A percentile compares a stretch with the other conserved stretches of the same genome.
Conservation (phyloP, 805 yeast species). For the Grigorovia transvaalensis region DNA sequence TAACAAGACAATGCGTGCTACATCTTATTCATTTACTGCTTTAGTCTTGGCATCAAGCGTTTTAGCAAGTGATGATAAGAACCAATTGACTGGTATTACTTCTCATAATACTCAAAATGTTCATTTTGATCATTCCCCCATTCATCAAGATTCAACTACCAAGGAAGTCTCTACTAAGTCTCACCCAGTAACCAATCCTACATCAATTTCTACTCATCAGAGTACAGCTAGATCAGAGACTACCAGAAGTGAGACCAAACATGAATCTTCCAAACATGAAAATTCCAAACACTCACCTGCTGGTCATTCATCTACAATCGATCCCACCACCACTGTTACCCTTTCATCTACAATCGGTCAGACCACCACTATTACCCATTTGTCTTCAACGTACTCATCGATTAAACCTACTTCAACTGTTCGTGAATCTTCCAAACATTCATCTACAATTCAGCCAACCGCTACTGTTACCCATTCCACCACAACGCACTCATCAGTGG, state of each 20-base stretch:
- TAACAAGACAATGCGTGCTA: neutral
- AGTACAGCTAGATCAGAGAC: neutral
- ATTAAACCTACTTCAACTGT: neutral
- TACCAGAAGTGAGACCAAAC: neutral
- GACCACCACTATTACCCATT: neutral
- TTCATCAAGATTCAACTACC: neutral
- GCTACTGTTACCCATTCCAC: neutral
- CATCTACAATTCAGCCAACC: neutral
- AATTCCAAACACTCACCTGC: neutral
- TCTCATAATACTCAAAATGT: neutral
- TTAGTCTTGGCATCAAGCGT: slow-evolving; percentile 1
- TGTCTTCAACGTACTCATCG: too few relatives aligned
- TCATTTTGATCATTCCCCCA: neutral
- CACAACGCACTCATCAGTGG: neutral
- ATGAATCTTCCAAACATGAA: neutral
- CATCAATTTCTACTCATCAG: neutral
- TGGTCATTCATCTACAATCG: neutral
- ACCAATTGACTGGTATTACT: neutral
- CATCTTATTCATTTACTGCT: neutral
- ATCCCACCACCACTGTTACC: neutral
- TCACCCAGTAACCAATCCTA: neutral
- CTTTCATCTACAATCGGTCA: neutral
- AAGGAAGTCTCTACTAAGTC: neutral
- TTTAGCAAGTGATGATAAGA: slow-evolving; percentile 1
- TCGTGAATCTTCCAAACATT: neutral